Evolutionary conservation across 1,284 basidiomycete genomes (phyloP).

Genomic region (Rhodotorula sp.): DNA sequence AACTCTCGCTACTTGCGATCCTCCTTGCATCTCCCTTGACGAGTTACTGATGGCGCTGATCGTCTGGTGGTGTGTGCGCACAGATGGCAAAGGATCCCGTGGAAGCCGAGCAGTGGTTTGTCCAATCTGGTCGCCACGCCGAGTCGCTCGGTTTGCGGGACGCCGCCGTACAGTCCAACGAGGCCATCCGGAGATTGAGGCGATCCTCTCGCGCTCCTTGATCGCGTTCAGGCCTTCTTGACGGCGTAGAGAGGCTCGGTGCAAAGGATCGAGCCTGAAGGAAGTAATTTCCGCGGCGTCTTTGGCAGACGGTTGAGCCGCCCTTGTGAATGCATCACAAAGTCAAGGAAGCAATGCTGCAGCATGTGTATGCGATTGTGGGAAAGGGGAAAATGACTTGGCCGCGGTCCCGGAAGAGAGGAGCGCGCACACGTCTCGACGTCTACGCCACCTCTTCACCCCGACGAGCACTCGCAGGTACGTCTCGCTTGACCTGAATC

Average conservation of each 20-base stretch:
- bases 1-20: not conserved
- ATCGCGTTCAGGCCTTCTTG: not conserved
- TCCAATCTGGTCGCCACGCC: conserved; percentile 22
- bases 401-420: not conserved
- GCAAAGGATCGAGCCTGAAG: not conserved
- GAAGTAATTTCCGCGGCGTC: not conserved
- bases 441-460: not conserved
- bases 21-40: too few species aligned
- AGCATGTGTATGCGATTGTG: not conserved
- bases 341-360: not conserved
- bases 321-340: too few species aligned
- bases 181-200: conserved; percentile 23
- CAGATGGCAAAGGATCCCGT: conserved; percentile 29
- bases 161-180: conserved; percentile 17
- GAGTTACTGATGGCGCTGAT: not conserved
- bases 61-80: not conserved
- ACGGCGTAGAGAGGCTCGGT: not conserved
- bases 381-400: not conserved
- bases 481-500: not conserved
- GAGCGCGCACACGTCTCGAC: not conserved
- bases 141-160: conserved; percentile 22
- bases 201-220: not conserved
- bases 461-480: not conserved
- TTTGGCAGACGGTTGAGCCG: too few species aligned
- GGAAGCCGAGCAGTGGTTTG: conserved; percentile 31